phyloP scores from a whole-genome alignment of 1,139 yeast species.

The Arxiozyma slooffiae region DNA sequence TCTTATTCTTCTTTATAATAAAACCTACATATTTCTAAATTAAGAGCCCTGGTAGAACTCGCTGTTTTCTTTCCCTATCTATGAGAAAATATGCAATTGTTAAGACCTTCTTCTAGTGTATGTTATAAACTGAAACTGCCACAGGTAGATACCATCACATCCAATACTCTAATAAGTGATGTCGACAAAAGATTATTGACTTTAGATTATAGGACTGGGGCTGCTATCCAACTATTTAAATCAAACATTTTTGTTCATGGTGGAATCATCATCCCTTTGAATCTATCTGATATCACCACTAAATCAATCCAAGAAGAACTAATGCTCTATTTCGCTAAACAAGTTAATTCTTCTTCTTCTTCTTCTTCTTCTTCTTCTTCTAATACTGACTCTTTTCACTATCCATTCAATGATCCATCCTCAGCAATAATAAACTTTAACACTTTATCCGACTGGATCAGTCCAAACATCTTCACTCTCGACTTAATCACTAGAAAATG shows the following conservation, averaged over 20 bases:
- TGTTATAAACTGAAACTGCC: conserved; percentile 30
- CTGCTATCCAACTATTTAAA: conserved; percentile 47
- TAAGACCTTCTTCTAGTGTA: conserved; percentile 31
- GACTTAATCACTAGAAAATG: conserved; percentile 50
- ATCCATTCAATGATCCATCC: not conserved
- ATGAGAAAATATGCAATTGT: conserved; percentile 24
- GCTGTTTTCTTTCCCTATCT: not conserved
- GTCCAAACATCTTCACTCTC: conserved; percentile 48
- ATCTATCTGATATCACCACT: conserved; percentile 34
- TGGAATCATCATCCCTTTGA: conserved; percentile 55
- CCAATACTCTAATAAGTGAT: not conserved
- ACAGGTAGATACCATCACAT: not conserved
- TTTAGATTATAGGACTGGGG: conserved; percentile 56
- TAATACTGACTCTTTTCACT: not conserved
- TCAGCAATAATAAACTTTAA: conserved; percentile 9
- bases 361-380: not conserved
- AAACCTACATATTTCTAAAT: too few relatives aligned
- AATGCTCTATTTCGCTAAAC: conserved; percentile 20
- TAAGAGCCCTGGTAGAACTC: too few relatives aligned
- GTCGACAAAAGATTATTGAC: not conserved
- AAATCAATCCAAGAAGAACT: conserved; percentile 27
- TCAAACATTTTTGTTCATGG: conserved; percentile 56
- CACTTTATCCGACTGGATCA: conserved; percentile 37
- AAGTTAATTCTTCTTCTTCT: conserved; percentile 3
- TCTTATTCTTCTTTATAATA: too few relatives aligned